phyloP scores from a whole-genome alignment of 129 eudicot genomes.

The Pittosporum tobira region DNA sequence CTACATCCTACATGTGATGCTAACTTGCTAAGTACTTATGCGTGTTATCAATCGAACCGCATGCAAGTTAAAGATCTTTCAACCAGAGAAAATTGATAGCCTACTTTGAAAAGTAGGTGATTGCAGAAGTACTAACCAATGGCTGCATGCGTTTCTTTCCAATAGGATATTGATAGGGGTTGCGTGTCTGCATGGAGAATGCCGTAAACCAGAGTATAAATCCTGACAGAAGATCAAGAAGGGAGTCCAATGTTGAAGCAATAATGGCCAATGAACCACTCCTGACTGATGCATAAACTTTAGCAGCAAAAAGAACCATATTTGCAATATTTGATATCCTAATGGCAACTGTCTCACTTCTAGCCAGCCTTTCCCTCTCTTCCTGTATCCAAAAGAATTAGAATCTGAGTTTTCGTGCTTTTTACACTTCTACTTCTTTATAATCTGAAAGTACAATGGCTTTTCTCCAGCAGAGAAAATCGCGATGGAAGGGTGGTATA shows the following conservation, averaged over 20 bases:
- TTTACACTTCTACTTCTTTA: background rate
- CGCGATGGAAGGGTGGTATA: background rate
- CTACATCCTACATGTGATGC: too few relatives aligned
- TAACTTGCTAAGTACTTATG: too few relatives aligned
- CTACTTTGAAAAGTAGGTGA: background rate
- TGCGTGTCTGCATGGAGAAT: conserved; percentile 69
- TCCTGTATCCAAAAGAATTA: conserved; percentile 40
- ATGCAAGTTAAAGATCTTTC: background rate
- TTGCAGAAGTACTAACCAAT: conserved; percentile 49
- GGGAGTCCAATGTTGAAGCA: conserved; percentile 77
- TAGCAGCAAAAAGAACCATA: conserved; percentile 78
- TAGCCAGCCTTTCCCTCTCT: conserved; percentile 58
- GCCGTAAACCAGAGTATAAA: conserved; percentile 88
- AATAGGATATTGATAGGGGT: conserved; percentile 79
- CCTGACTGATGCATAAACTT: conserved; percentile 67
- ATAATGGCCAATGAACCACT: conserved; percentile 85
- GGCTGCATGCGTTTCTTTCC: conserved; percentile 93
- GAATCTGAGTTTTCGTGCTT: conserved; percentile 1
- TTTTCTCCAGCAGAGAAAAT: background rate
- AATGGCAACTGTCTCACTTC: conserved; percentile 71
- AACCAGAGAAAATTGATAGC: background rate
- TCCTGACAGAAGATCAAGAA: conserved; percentile 78
- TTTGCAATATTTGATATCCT: conserved; percentile 69
- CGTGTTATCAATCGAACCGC: background rate
- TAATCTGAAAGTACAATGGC: background rate